phyloP scores from a whole-genome alignment of 805 yeast genomes.

The Myxozyma mucilagina region DNA sequence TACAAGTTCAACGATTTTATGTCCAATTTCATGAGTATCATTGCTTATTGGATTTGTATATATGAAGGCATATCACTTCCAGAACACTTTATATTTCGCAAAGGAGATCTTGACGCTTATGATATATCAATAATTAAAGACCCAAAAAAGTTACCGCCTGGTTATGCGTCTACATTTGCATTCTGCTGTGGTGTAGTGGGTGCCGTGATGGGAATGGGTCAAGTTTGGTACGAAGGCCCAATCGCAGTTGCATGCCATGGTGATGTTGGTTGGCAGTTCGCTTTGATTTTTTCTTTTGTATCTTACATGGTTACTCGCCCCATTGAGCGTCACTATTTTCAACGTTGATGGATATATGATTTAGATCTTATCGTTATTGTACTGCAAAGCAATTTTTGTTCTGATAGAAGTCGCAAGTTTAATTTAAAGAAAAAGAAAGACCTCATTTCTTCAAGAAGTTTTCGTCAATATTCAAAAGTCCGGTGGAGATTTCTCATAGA shows the following conservation, averaged over 20 bases:
- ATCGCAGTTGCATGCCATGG: slow-evolving; percentile 65
- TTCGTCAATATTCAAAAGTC: too few species aligned
- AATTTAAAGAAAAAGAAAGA: too few species aligned
- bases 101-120: slow-evolving; percentile 55
- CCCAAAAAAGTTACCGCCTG: slow-evolving; percentile 58
- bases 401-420: too few species aligned
- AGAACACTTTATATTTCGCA: slow-evolving; percentile 78
- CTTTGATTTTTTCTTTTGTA: slow-evolving; percentile 63
- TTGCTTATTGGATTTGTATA: slow-evolving; percentile 87
- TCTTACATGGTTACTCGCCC: slow-evolving; percentile 61
- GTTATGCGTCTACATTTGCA: slow-evolving; percentile 73
- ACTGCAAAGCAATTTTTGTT: too few species aligned
- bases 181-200: slow-evolving; percentile 84
- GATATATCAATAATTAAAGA: slow-evolving; percentile 32
- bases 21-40: slow-evolving; percentile 85
- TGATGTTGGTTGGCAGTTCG: slow-evolving; percentile 84
- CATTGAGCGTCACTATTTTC: slow-evolving; percentile 49
- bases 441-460: too few species aligned
- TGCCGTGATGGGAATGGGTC: slow-evolving; percentile 82
- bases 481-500: too few species aligned
- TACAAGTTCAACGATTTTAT: slow-evolving; percentile 70
- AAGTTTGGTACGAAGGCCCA: slow-evolving; percentile 78
- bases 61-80: slow-evolving; percentile 73
- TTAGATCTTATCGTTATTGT: too few species aligned
- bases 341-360: too few species aligned